Base-by-base conservation (phyloP, 2,329 filamentous ascomycete species). In the Pseudogymnoascus pannorum region DNA sequence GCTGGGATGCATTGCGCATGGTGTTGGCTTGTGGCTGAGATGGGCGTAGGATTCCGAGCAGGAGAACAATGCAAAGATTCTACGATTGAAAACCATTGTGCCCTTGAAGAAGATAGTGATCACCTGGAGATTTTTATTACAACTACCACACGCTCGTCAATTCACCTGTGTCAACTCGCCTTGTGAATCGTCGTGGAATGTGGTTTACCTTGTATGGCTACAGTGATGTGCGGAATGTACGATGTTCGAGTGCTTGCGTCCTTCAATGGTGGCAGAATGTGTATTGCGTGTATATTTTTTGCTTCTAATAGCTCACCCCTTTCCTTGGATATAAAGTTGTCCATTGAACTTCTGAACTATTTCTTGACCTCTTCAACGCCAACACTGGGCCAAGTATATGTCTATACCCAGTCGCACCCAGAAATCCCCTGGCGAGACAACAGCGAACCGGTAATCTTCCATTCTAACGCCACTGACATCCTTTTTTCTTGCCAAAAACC, bases 1-100 rank as follows among this genome's bases (percentile, higher is more conserved):
- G 66, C 62, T 66, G 67, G 70, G 67, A 66, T 69, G 69, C 68
- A 72, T 72, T 72, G 71, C 70, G 68, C 71, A 68, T 68, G 71
- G 70, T 68, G 68, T 67, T 68, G 67, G 65, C 68, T 65, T 66
- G 63, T 64, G 66, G 65, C 68, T 66, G 68, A 58, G 66, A 66
- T 69, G 67, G 69, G 63, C 72, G 67, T 72, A 72, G 68, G 67
- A 69, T 68, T 71, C 68, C 70, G 64, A 66, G 68, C 69, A 70
- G 60, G 68, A 58, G 12, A 20, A 65, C 66, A 72, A 71, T 69
- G 66, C 68, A 72, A 44, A 68, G 64, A 65, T 67, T 68, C 64
- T 69, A 68, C 67, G 31, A 58, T 35, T 36, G 31, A 35, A 38
- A 38, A 58, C 18, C 38, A n/a, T 22, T 16, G 57, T 36, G 57